These are phyloP conservation scores for Noccaea bulbosa DNA, from an alignment of 345 rosid species.

Conservation along the genomic window DNA sequence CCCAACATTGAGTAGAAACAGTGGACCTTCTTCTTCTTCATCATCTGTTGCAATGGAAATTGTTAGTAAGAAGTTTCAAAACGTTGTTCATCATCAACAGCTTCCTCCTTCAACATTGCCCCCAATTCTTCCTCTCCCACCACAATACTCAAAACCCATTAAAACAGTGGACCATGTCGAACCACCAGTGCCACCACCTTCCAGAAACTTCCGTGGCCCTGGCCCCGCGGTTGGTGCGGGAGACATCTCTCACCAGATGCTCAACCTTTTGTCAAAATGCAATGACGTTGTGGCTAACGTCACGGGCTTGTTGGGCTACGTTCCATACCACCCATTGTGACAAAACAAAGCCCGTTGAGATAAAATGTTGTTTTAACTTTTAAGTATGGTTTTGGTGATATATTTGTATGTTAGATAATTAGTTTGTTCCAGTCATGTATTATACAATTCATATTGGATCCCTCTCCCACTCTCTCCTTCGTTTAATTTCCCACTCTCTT, in stretches of 20 bases:
- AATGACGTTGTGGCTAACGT: constrained; percentile 85
- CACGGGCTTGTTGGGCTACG: constrained; percentile 81
- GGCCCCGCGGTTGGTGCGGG: constrained; percentile 36
- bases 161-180: constrained; percentile 42
- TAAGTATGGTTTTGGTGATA: constrained; percentile 33
- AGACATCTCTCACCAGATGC: constrained; percentile 96
- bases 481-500: background rate
- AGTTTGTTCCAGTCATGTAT: constrained; percentile 15
- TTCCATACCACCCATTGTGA: constrained; percentile 95
- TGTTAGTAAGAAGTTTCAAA: constrained; percentile 91
- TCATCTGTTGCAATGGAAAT: constrained; percentile 77
- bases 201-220: constrained; percentile 33
- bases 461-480: background rate
- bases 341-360: constrained; percentile 36
- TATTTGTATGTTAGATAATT: constrained; percentile 28
- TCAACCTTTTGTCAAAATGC: constrained; percentile 88
- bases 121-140: constrained; percentile 57
- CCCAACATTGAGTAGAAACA: constrained; percentile 52
- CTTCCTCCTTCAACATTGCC: constrained; percentile 52
- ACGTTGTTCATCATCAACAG: constrained; percentile 54
- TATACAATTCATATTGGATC: constrained; percentile 19
- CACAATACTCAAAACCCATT: constrained; percentile 54
- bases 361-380: constrained; percentile 14
- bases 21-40: constrained; percentile 54
- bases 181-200: constrained; percentile 36